phyloP scores from a whole-genome alignment of 306 rosid genomes.

The Acacia confusa region DNA sequence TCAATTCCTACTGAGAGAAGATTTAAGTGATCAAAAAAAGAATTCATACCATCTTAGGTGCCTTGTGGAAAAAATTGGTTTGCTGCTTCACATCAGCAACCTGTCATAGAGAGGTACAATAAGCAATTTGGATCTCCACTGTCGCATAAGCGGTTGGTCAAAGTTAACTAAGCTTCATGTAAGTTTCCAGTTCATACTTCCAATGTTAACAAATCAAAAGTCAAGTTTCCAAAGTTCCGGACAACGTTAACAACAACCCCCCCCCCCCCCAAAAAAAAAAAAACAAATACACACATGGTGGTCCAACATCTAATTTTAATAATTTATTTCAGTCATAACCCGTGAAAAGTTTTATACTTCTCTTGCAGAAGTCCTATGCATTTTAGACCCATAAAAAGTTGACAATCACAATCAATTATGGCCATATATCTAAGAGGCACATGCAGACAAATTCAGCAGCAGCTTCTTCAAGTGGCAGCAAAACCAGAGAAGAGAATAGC shows the following conservation, averaged over 20 bases:
- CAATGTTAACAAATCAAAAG: conserved; percentile 7
- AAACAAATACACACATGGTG: background rate
- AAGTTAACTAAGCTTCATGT: background rate
- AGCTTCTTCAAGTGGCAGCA: conserved; percentile 20
- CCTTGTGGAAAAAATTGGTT: conserved; percentile 69
- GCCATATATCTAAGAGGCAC: conserved; percentile 19
- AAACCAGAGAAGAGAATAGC: conserved; percentile 27
- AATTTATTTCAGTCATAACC: background rate
- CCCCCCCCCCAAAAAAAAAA: background rate
- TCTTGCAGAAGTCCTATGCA: background rate
- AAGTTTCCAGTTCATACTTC: conserved; percentile 13
- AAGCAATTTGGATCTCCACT: conserved; percentile 17
- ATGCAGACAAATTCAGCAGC: conserved; percentile 7
- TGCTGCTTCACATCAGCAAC: conserved; percentile 66
- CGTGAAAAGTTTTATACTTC: conserved; percentile 14
- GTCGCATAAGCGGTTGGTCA: conserved; percentile 10
- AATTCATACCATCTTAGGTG: conserved; percentile 68
- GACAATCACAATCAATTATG: background rate
- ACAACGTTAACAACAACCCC: background rate
- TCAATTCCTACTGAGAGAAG: conserved; percentile 11
- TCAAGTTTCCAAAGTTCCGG: background rate
- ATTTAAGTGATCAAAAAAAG: conserved; percentile 24
- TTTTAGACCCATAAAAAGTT: background rate
- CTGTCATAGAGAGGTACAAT: conserved; percentile 48
- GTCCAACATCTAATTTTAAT: conserved; percentile 25